Conservation (phyloP, 768 basidiomycete species). For the Solioccasus polychromus region DNA sequence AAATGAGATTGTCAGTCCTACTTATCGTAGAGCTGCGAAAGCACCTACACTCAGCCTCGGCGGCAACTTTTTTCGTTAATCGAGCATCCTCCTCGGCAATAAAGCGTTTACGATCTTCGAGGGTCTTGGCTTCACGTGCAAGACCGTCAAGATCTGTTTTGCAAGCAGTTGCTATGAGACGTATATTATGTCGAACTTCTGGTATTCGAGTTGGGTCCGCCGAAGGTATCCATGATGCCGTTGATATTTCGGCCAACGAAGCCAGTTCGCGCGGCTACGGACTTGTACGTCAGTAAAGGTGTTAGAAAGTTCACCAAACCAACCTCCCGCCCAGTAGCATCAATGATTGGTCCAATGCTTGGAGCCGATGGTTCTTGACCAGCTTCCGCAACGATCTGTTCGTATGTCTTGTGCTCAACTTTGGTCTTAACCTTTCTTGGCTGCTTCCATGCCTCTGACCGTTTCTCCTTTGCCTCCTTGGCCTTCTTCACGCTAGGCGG, state of each 20-base stretch:
- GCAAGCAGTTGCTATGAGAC: slow-evolving; percentile 79
- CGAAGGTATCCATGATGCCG: slow-evolving; percentile 82
- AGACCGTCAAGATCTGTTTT: slow-evolving; percentile 85
- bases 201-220: slow-evolving; percentile 87
- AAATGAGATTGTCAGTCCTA: slow-evolving; percentile 1
- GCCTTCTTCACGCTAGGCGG: slow-evolving; percentile 31
- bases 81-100: slow-evolving; percentile 67
- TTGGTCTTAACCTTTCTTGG: slow-evolving; percentile 82
- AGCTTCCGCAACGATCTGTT: slow-evolving; percentile 89
- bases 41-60: slow-evolving; percentile 72
- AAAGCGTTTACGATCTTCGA: slow-evolving; percentile 77
- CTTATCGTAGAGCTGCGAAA: not conserved
- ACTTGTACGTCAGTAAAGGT: slow-evolving; percentile 7
- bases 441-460: slow-evolving; percentile 82
- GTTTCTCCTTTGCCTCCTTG: slow-evolving; percentile 55
- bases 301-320: slow-evolving; percentile 27
- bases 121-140: slow-evolving; percentile 82
- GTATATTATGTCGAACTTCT: slow-evolving; percentile 94
- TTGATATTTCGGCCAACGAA: slow-evolving; percentile 74
- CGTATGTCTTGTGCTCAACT: slow-evolving; percentile 94
- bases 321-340: slow-evolving; percentile 91
- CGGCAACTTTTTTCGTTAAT: slow-evolving; percentile 63
- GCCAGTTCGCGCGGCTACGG: slow-evolving; percentile 80
- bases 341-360: slow-evolving; percentile 85
- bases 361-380: slow-evolving; percentile 53